Evolutionary conservation across 805 yeast species (phyloP).

Genomic region (Myxozyma udenii): DNA sequence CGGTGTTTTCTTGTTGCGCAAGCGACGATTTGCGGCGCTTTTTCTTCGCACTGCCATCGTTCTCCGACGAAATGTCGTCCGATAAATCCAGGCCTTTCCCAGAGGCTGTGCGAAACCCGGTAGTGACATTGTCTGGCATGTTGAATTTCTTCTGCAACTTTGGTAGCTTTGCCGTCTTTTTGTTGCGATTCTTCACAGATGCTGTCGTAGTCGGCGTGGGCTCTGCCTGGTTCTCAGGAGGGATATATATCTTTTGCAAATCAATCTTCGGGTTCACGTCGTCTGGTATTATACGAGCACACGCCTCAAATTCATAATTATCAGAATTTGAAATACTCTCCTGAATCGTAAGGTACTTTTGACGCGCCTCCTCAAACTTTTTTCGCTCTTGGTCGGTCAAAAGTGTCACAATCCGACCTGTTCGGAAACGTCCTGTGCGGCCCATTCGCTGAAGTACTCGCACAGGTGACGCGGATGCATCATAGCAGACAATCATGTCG

Average conservation of each 20-base stretch:
- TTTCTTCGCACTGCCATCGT: not conserved
- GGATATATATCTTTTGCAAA: slow-evolving; percentile 58
- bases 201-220: slow-evolving; percentile 13
- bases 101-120: slow-evolving; percentile 22
- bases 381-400: slow-evolving; percentile 72
- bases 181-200: not conserved
- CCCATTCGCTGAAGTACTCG: slow-evolving; percentile 96
- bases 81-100: not conserved
- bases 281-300: slow-evolving; percentile 60
- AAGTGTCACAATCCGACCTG: slow-evolving; percentile 74
- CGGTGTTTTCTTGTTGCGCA: slow-evolving; percentile 2
- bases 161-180: slow-evolving; percentile 6
- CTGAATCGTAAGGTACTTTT: slow-evolving; percentile 76
- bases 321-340: slow-evolving; percentile 42
- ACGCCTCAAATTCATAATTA: slow-evolving; percentile 48
- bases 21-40: not conserved
- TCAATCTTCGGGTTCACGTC: slow-evolving; percentile 55
- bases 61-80: not conserved
- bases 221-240: slow-evolving; percentile 58
- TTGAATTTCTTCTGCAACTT: slow-evolving; percentile 15
- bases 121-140: slow-evolving; percentile 30
- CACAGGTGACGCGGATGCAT: slow-evolving; percentile 89
- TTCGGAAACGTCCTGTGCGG: slow-evolving; percentile 92
- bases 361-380: slow-evolving; percentile 82
- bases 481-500: slow-evolving; percentile 87